Percentiles rank a stretch among this genome's conserved stretches.
phyloP scores from a whole-genome alignment of 805 yeast genomes.

The Barnettozyma populi region DNA sequence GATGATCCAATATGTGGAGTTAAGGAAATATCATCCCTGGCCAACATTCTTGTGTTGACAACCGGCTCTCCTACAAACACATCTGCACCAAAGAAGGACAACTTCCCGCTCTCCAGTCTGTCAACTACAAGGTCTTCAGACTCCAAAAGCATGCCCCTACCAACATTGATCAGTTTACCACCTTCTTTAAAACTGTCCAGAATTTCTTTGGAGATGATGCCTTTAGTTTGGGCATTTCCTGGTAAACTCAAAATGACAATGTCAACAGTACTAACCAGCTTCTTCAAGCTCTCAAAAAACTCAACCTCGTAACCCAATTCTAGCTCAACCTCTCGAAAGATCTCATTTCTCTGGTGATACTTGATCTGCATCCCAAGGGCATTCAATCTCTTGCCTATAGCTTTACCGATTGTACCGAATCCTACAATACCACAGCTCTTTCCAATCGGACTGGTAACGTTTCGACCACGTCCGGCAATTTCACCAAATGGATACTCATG shows the following conservation, averaged over 20 bases:
- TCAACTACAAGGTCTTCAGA: constrained; percentile 43
- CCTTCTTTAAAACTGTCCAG: constrained; percentile 35
- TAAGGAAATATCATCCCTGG: constrained; percentile 39
- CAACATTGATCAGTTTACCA: constrained; percentile 49
- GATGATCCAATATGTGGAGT: constrained; percentile 65
- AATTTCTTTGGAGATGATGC: constrained; percentile 39
- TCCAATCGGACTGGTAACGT: constrained; percentile 39
- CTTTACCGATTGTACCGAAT: constrained; percentile 55
- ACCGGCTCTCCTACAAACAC: constrained; percentile 54
- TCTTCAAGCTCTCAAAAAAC: constrained; percentile 32
- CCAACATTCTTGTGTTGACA: constrained; percentile 24
- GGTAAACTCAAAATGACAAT: constrained; percentile 54
- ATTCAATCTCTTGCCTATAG: constrained; percentile 43
- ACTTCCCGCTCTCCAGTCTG: constrained; percentile 32
- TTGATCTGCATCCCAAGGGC: constrained; percentile 54
- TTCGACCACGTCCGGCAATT: constrained; percentile 30
- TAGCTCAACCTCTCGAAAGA: constrained; percentile 26
- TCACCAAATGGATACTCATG: constrained; percentile 36
- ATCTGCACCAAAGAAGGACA: constrained; percentile 55
- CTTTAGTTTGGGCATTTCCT: constrained; percentile 45
- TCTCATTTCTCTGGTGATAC: constrained; percentile 45
- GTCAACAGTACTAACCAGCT: constrained; percentile 37
- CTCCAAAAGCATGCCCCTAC: constrained; percentile 50
- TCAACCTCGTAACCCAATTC: constrained; percentile 31
- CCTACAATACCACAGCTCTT: constrained; percentile 53